Evolutionary conservation across 2,329 filamentous ascomycete genomes (phyloP).

Genomic region (Monascus ruber): DNA sequence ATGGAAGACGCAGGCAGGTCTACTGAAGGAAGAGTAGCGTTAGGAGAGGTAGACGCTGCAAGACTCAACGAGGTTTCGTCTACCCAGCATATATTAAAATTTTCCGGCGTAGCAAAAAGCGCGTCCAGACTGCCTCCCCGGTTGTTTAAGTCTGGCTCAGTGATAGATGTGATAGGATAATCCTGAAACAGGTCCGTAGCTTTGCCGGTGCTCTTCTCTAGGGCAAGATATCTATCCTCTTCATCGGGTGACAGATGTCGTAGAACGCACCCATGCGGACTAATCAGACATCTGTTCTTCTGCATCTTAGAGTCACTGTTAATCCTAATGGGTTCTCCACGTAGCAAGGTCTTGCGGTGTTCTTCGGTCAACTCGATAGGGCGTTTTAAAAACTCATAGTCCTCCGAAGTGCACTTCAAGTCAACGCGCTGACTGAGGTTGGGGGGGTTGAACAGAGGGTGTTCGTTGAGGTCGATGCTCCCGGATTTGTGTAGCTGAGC

Average conservation of each 20-base stretch:
- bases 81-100: slow-evolving; percentile 35
- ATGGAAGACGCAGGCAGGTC: slow-evolving; percentile 13
- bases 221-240: slow-evolving; percentile 33
- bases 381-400: slow-evolving; percentile 29
- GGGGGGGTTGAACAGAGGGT: slow-evolving; percentile 30
- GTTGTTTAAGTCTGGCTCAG: slow-evolving; percentile 33
- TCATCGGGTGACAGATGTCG: slow-evolving; percentile 35
- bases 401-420: slow-evolving; percentile 30
- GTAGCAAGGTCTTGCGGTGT: slow-evolving; percentile 30
- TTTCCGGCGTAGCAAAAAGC: slow-evolving; percentile 33
- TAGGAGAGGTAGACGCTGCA: slow-evolving; percentile 12
- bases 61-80: slow-evolving; percentile 21
- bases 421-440: slow-evolving; percentile 30
- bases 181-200: slow-evolving; percentile 25
- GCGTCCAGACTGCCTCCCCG: slow-evolving; percentile 34
- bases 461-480: slow-evolving; percentile 25
- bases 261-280: slow-evolving; percentile 33
- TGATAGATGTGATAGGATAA: slow-evolving; percentile 24
- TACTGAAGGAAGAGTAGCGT: slow-evolving; percentile 9
- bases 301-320: slow-evolving; percentile 23
- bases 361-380: slow-evolving; percentile 31
- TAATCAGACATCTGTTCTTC: slow-evolving; percentile 34
- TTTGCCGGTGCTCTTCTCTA: slow-evolving; percentile 28
- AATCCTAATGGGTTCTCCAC: slow-evolving; percentile 31
- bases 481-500: slow-evolving; percentile 28